These are phyloP conservation scores for Seiridium cupressi DNA, from an alignment of 2,329 filamentous ascomycete genomes.

Conservation along the genomic window DNA sequence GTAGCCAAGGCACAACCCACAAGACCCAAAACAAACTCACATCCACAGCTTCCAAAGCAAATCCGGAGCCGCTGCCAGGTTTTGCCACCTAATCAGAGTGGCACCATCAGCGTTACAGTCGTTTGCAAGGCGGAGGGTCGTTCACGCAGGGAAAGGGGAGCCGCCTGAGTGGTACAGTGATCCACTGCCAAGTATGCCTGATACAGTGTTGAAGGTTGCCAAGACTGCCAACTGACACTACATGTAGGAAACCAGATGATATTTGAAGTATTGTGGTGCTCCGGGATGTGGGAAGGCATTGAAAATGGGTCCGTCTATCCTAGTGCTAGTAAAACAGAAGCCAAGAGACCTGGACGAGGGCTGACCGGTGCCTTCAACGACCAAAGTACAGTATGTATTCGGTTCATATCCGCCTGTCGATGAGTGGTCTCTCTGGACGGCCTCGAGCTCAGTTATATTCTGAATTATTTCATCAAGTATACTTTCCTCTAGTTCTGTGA, in stretches of 20 bases:
- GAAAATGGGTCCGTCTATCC: background rate
- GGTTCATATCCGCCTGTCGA: background rate
- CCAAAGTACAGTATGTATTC: background rate
- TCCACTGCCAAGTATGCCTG: conserved; percentile 6
- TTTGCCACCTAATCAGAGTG: background rate
- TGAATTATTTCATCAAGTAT: too few species aligned
- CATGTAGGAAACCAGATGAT: background rate
- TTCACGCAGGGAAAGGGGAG: background rate
- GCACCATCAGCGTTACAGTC: background rate
- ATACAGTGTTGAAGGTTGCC: conserved; percentile 6
- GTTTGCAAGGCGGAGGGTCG: background rate
- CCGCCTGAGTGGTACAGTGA: background rate
- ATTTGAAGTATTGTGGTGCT: background rate
- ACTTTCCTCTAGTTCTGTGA: too few species aligned
- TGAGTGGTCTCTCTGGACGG: too few species aligned
- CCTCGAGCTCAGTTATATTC: too few species aligned
- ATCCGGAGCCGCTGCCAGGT: background rate
- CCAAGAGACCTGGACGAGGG: background rate
- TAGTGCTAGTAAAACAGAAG: background rate
- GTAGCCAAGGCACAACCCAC: background rate
- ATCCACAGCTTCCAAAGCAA: background rate
- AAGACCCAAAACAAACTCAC: background rate
- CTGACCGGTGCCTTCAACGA: too few species aligned
- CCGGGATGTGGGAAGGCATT: conserved; percentile 5
- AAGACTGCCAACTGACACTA: conserved; percentile 1